phyloP scores from a whole-genome alignment of 192 early-diverging fungal species.

The Kappamyces sp. region DNA sequence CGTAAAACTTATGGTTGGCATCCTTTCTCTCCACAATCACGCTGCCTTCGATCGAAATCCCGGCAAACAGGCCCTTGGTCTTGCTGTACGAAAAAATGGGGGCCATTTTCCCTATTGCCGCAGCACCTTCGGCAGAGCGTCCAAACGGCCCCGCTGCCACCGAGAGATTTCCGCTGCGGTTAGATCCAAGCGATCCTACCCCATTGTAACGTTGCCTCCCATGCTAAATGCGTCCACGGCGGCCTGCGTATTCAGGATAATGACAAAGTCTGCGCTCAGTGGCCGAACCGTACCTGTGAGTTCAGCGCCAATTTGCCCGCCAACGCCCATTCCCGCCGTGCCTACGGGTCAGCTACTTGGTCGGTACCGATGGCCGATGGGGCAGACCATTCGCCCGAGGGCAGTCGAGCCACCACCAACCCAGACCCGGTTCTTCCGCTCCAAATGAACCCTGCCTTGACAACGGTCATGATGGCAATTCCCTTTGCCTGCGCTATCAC shows the following conservation, averaged over 20 bases:
- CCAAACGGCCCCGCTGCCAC: slow-evolving; percentile 75
- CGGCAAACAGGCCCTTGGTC: slow-evolving; percentile 88
- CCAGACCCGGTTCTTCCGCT: slow-evolving; percentile 73
- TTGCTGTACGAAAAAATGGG: slow-evolving; percentile 90
- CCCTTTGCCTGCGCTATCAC: slow-evolving; percentile 62
- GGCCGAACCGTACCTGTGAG: slow-evolving; percentile 38
- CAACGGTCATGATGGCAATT: slow-evolving; percentile 73
- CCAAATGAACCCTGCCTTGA: slow-evolving; percentile 82
- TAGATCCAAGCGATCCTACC: too few relatives aligned
- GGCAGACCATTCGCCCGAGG: slow-evolving; percentile 29
- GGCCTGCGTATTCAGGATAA: slow-evolving; percentile 19
- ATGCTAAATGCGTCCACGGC: slow-evolving; percentile 18
- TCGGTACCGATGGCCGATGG: slow-evolving; percentile 12
- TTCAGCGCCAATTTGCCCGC: slow-evolving; percentile 21
- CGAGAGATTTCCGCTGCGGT: slow-evolving; percentile 19
- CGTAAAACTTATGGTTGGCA: slow-evolving; percentile 85
- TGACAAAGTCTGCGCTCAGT: slow-evolving; percentile 57
- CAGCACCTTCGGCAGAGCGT: slow-evolving; percentile 81
- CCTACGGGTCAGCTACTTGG: too few relatives aligned
- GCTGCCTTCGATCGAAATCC: slow-evolving; percentile 83
- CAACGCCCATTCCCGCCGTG: slow-evolving; percentile 10
- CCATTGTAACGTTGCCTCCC: slow-evolving; percentile 18
- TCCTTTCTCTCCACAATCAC: slow-evolving; percentile 88
- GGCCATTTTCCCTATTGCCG: slow-evolving; percentile 68
- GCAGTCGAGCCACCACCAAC: slow-evolving; percentile 64